Evolutionary conservation across 78 protist species (phyloP), one percentile per base, ranked within the genome.

Genomic region (Diacronema lutheri): DNA sequence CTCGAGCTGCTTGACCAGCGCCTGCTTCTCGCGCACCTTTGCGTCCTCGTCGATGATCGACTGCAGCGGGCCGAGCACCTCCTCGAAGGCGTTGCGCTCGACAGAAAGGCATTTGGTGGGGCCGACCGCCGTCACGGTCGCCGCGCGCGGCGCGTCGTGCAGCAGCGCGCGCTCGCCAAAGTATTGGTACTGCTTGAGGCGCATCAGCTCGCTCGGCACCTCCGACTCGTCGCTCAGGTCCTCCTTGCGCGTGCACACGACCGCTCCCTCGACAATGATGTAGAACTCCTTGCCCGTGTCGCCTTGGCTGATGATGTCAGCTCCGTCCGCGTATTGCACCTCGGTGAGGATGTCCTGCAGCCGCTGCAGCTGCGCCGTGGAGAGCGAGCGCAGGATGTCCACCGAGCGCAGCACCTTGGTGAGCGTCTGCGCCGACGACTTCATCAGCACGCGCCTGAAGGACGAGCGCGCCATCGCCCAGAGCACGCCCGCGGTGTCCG

Each of bases 101-200:
- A 71, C 16, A 21, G 2, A 10, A 58, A 41, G 58, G 58, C 55
- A 41, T 37, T 31, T 38, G 25, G 3, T 3, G 33, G 29, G 20
- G 31, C 50, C 76, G 29, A 0, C 0, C 35, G 76, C 76, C 37
- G 37, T 23, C 41, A 69, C 76, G 76, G 7, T 73, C 23, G 80
- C 80, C n/a, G 29, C 40, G 33, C 80, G 56, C 19, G 80, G 80
- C 40, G 57, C 56, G 37, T 9, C 16, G 37, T 25, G 10, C 25
- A 72, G n/a, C 37, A 72, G 61, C 40, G 79, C 79, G 37, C 31
- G 79, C 60, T 72, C 79, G 29, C 79, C 79, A 44, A 72, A 72
- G 58, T 72, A 72, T 10, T 11, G 40, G 50, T 44, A 44, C n/a
- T 12, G 35, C 13, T 13, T 2, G 57, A 69, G 56, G 9, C 23